Percentiles rank a stretch among this genome's conserved stretches.
phyloP scores from a whole-genome alignment of 2,329 filamentous ascomycete species.

The Cladosporium cucumerinum region DNA sequence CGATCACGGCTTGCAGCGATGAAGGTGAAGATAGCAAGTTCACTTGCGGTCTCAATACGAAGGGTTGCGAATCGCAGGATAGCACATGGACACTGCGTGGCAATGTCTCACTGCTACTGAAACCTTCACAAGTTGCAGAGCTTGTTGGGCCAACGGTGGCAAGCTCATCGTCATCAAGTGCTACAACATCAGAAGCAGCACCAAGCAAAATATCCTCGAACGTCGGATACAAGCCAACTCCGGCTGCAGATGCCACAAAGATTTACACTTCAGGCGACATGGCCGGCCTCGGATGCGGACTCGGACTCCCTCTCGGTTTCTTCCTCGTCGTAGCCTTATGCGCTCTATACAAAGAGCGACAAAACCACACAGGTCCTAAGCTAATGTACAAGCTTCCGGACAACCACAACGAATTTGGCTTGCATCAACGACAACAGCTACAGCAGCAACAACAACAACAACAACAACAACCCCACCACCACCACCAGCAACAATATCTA shows the following conservation, averaged over 20 bases:
- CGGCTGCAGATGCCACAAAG: slow-evolving; percentile 3
- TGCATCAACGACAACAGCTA: slow-evolving; percentile 19
- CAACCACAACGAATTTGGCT: slow-evolving; percentile 25
- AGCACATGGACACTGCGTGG: slow-evolving; percentile 29
- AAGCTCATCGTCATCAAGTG: slow-evolving; percentile 8
- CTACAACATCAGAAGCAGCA: slow-evolving; percentile 16
- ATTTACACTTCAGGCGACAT: slow-evolving; percentile 28
- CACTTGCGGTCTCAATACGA: slow-evolving; percentile 30
- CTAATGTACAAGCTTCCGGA: slow-evolving; percentile 35
- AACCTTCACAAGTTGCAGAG: slow-evolving; percentile 29
- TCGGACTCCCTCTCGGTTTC: slow-evolving; percentile 31
- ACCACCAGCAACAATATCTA: slow-evolving; percentile 17
- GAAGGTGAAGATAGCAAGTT: slow-evolving; percentile 27
- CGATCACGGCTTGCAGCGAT: slow-evolving; percentile 28
- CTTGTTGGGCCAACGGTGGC: slow-evolving; percentile 24
- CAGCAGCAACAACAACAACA: slow-evolving; percentile 15
- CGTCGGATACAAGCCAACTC: neutral
- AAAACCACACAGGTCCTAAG: slow-evolving; percentile 23
- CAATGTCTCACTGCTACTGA: slow-evolving; percentile 26
- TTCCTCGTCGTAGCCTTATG: slow-evolving; percentile 25
- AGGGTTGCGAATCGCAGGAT: slow-evolving; percentile 24
- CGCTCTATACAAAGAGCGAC: slow-evolving; percentile 24
- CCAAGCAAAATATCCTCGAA: slow-evolving; percentile 16
- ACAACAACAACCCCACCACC: slow-evolving; percentile 14
- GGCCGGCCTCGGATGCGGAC: slow-evolving; percentile 29